Evolutionary conservation across 1,139 yeast genomes (phyloP).

Genomic region (Suhomyces guaymorum): DNA sequence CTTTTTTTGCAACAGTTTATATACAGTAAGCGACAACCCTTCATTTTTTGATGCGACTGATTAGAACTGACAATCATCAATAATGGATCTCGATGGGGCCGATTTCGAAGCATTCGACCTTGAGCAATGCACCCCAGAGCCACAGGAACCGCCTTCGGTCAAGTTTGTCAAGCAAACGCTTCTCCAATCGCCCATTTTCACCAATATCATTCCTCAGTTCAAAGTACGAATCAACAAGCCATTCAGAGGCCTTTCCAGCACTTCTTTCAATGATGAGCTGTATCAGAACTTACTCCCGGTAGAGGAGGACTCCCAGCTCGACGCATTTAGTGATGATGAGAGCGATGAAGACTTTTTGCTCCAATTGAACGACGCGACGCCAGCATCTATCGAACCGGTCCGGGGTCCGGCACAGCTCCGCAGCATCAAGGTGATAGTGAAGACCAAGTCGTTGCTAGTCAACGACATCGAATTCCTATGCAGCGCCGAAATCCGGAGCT

Average conservation of each 20-base stretch:
- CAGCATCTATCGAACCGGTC: background rate
- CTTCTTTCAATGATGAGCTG: conserved; percentile 40
- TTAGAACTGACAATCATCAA: too few relatives aligned
- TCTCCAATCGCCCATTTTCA: conserved; percentile 39
- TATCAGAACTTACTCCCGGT: conserved; percentile 39
- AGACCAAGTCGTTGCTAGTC: conserved; percentile 36
- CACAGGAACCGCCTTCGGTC: background rate
- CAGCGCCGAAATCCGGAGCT: conserved; percentile 39
- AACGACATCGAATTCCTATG: conserved; percentile 36
- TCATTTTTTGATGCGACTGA: too few relatives aligned
- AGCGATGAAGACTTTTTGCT: conserved; percentile 22
- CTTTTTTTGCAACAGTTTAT: background rate
- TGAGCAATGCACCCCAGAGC: background rate
- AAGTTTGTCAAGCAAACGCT: conserved; percentile 34
- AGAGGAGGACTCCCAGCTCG: conserved; percentile 45
- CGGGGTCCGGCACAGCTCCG: background rate
- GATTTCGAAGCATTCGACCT: conserved; percentile 7
- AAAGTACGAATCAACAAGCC: conserved; percentile 35
- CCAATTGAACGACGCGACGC: background rate
- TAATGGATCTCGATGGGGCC: conserved; percentile 7
- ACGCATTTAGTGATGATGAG: conserved; percentile 40
- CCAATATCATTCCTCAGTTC: conserved; percentile 35
- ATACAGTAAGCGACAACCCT: background rate
- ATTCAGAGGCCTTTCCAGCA: conserved; percentile 34
- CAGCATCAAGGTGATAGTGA: conserved; percentile 30